Evolutionary conservation across 805 yeast species (phyloP).

Genomic region (Cyberlindnera bimundalis): DNA sequence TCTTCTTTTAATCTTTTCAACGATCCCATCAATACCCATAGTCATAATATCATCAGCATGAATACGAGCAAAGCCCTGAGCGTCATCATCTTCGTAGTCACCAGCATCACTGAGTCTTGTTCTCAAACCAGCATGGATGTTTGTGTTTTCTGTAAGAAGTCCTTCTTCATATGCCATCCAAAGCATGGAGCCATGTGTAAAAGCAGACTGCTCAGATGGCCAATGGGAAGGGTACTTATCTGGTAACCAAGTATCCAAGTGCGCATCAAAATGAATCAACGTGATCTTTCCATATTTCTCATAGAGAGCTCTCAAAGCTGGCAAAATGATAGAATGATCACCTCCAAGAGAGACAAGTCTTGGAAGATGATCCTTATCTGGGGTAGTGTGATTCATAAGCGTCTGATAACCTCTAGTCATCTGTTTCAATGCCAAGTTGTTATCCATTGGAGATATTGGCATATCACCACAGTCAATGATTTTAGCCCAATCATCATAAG

Average conservation of each 20-base stretch:
- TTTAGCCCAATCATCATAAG: conserved; percentile 51
- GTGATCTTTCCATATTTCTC: conserved; percentile 63
- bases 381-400: conserved; percentile 36
- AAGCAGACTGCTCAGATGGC: conserved; percentile 50
- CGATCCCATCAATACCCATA: conserved; percentile 59
- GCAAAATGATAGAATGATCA: conserved; percentile 74
- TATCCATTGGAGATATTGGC: conserved; percentile 67
- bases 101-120: conserved; percentile 64
- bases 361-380: conserved; percentile 41
- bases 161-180: conserved; percentile 71
- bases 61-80: conserved; percentile 66
- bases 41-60: conserved; percentile 72
- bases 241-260: conserved; percentile 80
- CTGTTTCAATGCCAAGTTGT: conserved; percentile 58
- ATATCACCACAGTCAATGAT: conserved; percentile 68
- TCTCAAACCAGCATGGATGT: conserved; percentile 74
- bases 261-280: conserved; percentile 82
- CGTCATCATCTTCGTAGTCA: conserved; percentile 64
- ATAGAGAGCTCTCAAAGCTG: conserved; percentile 64
- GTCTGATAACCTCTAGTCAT: conserved; percentile 58
- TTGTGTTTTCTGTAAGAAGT: conserved; percentile 42
- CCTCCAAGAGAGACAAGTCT: conserved; percentile 75
- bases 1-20: conserved; percentile 45
- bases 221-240: conserved; percentile 62
- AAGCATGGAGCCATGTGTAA: conserved; percentile 83